Percentiles rank a stretch among this genome's conserved stretches.
Evolutionary conservation across 2,329 filamentous ascomycete species (phyloP).

Genomic region (Lachnellula arida): DNA sequence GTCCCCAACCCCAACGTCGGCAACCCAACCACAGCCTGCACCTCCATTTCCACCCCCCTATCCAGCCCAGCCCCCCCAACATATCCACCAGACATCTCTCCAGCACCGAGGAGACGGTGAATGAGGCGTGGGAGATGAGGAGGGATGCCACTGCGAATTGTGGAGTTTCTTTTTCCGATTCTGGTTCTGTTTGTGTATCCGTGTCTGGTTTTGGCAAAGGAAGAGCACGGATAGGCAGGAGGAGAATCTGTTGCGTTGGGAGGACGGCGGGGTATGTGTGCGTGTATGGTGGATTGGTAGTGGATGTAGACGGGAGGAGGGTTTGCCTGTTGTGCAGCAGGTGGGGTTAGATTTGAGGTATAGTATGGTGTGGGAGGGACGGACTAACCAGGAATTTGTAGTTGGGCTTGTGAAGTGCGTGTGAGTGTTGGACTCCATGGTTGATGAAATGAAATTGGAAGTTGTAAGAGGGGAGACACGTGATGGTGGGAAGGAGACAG

Average conservation of each 20-base stretch:
- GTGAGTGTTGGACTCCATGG: neutral
- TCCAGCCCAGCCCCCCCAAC: constrained; percentile 10
- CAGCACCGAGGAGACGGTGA: constrained; percentile 19
- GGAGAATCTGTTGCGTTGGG: neutral
- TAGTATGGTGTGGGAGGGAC: too few relatives aligned
- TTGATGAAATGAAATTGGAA: neutral
- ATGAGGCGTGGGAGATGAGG: constrained; percentile 24
- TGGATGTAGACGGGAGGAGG: neutral
- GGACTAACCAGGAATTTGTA: constrained; percentile 21
- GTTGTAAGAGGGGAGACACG: neutral
- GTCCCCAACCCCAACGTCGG: too few relatives aligned
- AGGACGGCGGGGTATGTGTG: neutral
- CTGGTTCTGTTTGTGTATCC: too few relatives aligned
- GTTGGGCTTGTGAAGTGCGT: constrained; percentile 25
- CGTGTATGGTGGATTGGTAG: neutral
- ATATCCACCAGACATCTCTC: constrained; percentile 12
- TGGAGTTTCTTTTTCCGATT: neutral
- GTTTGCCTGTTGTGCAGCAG: neutral
- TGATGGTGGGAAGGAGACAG: too few relatives aligned
- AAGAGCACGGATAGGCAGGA: neutral
- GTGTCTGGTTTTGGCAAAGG: too few relatives aligned
- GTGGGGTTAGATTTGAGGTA: neutral
- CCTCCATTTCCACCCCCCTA: neutral
- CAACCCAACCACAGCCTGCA: constrained; percentile 25
- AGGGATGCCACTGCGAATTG: constrained; percentile 26